phyloP scores from a whole-genome alignment of 441 rosid genomes.

The Arabidopsis hybrid region DNA sequence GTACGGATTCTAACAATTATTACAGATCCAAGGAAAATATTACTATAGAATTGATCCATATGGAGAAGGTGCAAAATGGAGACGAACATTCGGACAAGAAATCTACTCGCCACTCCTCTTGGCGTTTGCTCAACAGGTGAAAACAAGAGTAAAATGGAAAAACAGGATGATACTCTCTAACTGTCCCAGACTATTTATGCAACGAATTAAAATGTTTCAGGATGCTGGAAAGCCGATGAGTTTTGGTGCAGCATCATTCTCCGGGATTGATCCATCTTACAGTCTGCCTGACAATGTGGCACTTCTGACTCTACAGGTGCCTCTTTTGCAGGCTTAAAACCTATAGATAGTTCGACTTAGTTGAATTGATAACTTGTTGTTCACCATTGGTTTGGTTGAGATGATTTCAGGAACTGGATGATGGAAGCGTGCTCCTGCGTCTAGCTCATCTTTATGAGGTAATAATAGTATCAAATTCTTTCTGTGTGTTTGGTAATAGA shows the following conservation, averaged over 20 bases:
- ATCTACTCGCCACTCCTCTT: slow-evolving; percentile 76
- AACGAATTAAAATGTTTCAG: slow-evolving; percentile 45
- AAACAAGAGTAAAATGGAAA: slow-evolving; percentile 23
- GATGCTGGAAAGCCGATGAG: slow-evolving; percentile 52
- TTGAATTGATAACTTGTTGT: slow-evolving; percentile 30
- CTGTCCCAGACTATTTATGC: slow-evolving; percentile 16
- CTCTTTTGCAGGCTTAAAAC: slow-evolving; percentile 21
- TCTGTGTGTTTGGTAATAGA: slow-evolving; percentile 16
- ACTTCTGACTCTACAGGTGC: slow-evolving; percentile 63
- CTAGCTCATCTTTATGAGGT: slow-evolving; percentile 80
- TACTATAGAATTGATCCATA: slow-evolving; percentile 70
- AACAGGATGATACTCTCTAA: slow-evolving; percentile 11
- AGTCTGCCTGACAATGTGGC: slow-evolving; percentile 69
- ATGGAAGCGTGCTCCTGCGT: slow-evolving; percentile 63
- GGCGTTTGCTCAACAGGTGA: slow-evolving; percentile 79
- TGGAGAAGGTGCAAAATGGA: slow-evolving; percentile 80
- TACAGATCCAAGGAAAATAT: slow-evolving; percentile 68
- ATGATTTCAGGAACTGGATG: slow-evolving; percentile 61
- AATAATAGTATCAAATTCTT: slow-evolving; percentile 1
- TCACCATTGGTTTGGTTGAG: slow-evolving; percentile 25
- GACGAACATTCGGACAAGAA: slow-evolving; percentile 77
- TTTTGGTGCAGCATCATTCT: slow-evolving; percentile 54
- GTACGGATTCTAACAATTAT: slow-evolving; percentile 13
- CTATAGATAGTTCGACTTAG: slow-evolving; percentile 9
- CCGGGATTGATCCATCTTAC: slow-evolving; percentile 69